A percentile compares a stretch with the other conserved stretches of the same genome.
phyloP scores from a whole-genome alignment of 2,329 filamentous ascomycete species.

The Zalaria obscura region DNA sequence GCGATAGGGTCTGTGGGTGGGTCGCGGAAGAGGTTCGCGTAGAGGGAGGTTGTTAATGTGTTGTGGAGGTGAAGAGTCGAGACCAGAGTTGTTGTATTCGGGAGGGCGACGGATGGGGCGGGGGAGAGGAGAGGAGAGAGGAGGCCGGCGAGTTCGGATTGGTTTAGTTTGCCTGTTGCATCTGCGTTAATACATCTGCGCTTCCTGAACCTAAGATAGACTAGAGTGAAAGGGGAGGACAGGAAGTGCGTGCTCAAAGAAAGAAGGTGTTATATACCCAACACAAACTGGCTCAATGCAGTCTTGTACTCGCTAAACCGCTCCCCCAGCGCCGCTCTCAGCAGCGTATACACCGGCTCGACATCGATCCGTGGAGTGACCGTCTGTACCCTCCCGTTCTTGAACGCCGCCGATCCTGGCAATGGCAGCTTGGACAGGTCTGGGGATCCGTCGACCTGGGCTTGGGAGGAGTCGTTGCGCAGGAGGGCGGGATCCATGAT shows the following conservation, averaged over 20 bases:
- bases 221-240: background rate
- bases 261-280: constrained; percentile 28
- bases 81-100: constrained; percentile 8
- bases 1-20: constrained; percentile 45
- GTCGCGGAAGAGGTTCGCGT: constrained; percentile 45
- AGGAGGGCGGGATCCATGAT: constrained; percentile 21
- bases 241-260: too few species aligned
- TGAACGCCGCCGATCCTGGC: constrained; percentile 5
- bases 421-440: constrained; percentile 11
- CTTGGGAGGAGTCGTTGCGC: constrained; percentile 6
- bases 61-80: constrained; percentile 42
- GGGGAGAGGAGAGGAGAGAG: constrained; percentile 41
- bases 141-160: constrained; percentile 43
- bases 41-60: constrained; percentile 43
- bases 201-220: background rate
- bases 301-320: constrained; percentile 48
- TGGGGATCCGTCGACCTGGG: constrained; percentile 9
- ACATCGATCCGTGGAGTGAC: constrained; percentile 43
- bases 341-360: constrained; percentile 46
- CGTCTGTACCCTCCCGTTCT: constrained; percentile 31
- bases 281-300: constrained; percentile 40
- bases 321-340: constrained; percentile 45
- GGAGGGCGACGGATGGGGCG: constrained; percentile 25
- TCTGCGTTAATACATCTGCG: background rate
- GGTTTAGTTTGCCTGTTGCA: constrained; percentile 40